Evolutionary conservation across 2,329 filamentous ascomycete genomes (phyloP).

Genomic region (Ascochyta viciae-villosae): DNA sequence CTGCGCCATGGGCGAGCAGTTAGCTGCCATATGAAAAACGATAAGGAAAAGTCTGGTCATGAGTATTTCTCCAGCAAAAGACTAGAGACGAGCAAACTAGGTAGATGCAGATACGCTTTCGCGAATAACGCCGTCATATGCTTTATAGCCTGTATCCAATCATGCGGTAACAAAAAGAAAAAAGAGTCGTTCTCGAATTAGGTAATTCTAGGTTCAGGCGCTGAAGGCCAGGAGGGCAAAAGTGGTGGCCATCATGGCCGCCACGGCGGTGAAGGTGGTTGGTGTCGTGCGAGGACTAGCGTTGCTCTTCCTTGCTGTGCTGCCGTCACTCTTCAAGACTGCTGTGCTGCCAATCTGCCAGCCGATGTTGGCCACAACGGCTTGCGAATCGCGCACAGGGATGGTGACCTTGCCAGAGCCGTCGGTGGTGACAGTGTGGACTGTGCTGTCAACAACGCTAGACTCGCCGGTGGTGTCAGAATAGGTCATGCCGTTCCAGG

Average conservation of each 20-base stretch:
- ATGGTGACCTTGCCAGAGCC: conserved; percentile 34
- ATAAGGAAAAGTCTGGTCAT: conserved; percentile 3
- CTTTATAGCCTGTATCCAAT: conserved; percentile 9
- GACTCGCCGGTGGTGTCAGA: conserved; percentile 52
- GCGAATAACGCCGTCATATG: conserved; percentile 18
- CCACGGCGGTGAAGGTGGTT: conserved; percentile 21
- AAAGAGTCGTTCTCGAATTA: conserved; percentile 13
- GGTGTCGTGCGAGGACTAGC: conserved; percentile 21
- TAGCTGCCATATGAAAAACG: conserved; percentile 1
- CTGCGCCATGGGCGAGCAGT: conserved; percentile 10
- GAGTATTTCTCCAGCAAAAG: conserved; percentile 3
- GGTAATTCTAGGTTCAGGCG: conserved; percentile 5
- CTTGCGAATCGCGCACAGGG: conserved; percentile 54
- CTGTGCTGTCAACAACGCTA: conserved; percentile 42
- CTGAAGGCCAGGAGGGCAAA: conserved; percentile 8
- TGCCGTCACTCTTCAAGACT: conserved; percentile 37
- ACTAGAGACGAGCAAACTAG: not conserved
- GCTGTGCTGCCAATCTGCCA: conserved; percentile 45
- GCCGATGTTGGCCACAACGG: conserved; percentile 56
- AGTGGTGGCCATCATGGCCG: conserved; percentile 19
- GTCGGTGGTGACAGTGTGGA: conserved; percentile 36
- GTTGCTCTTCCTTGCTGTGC: conserved; percentile 39
- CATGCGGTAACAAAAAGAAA: conserved; percentile 16
- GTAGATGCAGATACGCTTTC: conserved; percentile 5
- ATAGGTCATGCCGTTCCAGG: conserved; percentile 59